These are phyloP conservation scores for Podospora pseudopauciseta DNA, from an alignment of 495 filamentous ascomycete species.

Conservation along the genomic window DNA sequence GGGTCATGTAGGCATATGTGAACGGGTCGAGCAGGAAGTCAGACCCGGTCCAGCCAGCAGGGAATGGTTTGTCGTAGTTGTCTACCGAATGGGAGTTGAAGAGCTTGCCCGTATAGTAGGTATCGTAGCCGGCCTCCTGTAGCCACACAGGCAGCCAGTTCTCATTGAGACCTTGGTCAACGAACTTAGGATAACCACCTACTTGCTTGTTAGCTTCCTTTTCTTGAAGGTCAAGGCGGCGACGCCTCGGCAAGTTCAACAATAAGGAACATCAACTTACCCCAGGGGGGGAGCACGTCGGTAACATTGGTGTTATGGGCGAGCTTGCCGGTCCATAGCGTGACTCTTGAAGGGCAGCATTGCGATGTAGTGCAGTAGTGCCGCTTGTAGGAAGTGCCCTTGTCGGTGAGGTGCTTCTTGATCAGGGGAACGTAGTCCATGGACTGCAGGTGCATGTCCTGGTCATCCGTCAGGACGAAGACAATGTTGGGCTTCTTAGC, in stretches of 20 bases:
- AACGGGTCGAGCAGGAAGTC: slow-evolving; percentile 70
- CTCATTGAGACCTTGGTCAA: slow-evolving; percentile 61
- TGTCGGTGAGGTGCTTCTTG: slow-evolving; percentile 46
- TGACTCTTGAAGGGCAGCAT: slow-evolving; percentile 63
- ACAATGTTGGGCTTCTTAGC: slow-evolving; percentile 52
- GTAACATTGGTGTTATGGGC: slow-evolving; percentile 77
- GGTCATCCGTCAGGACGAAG: slow-evolving; percentile 65
- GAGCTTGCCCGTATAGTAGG: slow-evolving; percentile 70
- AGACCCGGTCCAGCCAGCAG: slow-evolving; percentile 54
- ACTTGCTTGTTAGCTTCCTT: too few species aligned
- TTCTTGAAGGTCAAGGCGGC: background rate
- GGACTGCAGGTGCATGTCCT: slow-evolving; percentile 59
- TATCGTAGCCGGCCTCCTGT: slow-evolving; percentile 65
- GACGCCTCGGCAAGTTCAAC: too few species aligned
- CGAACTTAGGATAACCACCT: slow-evolving; percentile 71
- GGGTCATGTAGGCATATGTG: slow-evolving; percentile 68
- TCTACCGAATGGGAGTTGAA: slow-evolving; percentile 60
- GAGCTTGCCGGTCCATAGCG: slow-evolving; percentile 60
- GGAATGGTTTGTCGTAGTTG: slow-evolving; percentile 57
- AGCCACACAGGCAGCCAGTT: slow-evolving; percentile 68
- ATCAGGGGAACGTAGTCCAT: slow-evolving; percentile 56
- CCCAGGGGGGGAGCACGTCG: slow-evolving; percentile 60
- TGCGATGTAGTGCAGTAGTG: slow-evolving; percentile 62
- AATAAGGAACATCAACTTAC: slow-evolving; percentile 27
- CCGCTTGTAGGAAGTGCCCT: slow-evolving; percentile 53